Conservation (phyloP, 768 basidiomycete genomes). For the Lentinus brumalis region DNA sequence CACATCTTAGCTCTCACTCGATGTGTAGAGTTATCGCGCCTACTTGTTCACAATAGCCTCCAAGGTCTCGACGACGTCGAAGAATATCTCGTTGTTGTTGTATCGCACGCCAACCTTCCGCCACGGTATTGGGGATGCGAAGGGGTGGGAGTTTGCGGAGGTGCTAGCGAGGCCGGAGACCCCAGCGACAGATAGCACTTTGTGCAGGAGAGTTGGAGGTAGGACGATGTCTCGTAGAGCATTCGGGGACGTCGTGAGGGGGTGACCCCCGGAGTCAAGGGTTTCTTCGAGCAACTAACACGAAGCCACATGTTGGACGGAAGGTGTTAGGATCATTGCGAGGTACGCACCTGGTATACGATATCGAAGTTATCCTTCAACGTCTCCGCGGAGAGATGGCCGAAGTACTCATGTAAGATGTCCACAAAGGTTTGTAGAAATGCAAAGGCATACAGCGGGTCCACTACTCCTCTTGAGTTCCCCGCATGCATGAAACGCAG, state of each 20-base stretch:
- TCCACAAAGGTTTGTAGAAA: conserved; percentile 86
- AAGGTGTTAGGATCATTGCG: neutral
- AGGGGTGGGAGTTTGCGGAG: conserved; percentile 47
- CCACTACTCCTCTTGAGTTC: conserved; percentile 51
- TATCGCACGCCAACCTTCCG: conserved; percentile 82
- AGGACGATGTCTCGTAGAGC: conserved; percentile 92
- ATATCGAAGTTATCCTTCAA: conserved; percentile 93
- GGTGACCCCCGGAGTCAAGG: conserved; percentile 90
- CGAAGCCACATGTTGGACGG: neutral
- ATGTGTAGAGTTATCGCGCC: conserved; percentile 20
- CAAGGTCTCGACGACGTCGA: conserved; percentile 85
- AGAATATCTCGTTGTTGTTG: conserved; percentile 89
- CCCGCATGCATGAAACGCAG: neutral
- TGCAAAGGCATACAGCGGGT: conserved; percentile 87
- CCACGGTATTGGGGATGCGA: conserved; percentile 94
- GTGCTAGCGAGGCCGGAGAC: conserved; percentile 44
- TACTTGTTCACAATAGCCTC: conserved; percentile 80
- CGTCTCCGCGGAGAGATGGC: conserved; percentile 74
- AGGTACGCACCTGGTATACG: conserved; percentile 77
- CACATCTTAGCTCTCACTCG: neutral
- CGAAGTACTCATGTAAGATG: conserved; percentile 85
- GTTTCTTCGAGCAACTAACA: conserved; percentile 89
- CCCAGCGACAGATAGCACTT: conserved; percentile 52
- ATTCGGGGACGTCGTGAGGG: conserved; percentile 87
- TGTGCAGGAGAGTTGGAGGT: conserved; percentile 76